phyloP scores from a whole-genome alignment of 805 yeast genomes.

The Maudiozyma saulgeensis region DNA sequence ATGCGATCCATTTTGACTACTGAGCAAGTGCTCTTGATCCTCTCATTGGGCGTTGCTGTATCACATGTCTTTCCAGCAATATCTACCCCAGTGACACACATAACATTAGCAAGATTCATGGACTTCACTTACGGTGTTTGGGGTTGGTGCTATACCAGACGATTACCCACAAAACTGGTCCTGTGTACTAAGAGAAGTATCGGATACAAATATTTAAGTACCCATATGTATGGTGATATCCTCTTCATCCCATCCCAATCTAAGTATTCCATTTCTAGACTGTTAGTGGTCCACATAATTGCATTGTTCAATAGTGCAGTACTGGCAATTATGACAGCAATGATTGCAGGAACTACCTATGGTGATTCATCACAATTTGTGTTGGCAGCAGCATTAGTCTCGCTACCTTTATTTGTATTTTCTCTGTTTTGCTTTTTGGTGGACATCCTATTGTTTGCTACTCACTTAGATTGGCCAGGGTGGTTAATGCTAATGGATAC shows the following conservation, averaged over 20 bases:
- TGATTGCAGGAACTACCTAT: slow-evolving; percentile 32
- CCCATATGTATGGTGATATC: slow-evolving; percentile 29
- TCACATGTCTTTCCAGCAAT: slow-evolving; percentile 52
- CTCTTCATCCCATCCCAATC: slow-evolving; percentile 51
- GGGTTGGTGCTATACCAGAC: slow-evolving; percentile 44
- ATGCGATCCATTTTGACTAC: not conserved
- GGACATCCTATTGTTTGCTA: slow-evolving; percentile 70
- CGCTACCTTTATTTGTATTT: slow-evolving; percentile 60
- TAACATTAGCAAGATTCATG: slow-evolving; percentile 42
- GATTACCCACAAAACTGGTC: not conserved
- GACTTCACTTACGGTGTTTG: slow-evolving; percentile 57
- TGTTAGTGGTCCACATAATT: slow-evolving; percentile 60
- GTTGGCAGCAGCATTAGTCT: slow-evolving; percentile 44
- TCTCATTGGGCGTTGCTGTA: slow-evolving; percentile 33
- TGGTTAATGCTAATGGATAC: slow-evolving; percentile 75
- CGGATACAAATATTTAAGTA: slow-evolving; percentile 15
- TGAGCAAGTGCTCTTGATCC: not conserved
- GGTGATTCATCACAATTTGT: slow-evolving; percentile 35
- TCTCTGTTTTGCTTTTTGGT: slow-evolving; percentile 68
- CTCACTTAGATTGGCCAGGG: slow-evolving; percentile 71
- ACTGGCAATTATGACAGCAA: slow-evolving; percentile 33
- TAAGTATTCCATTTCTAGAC: slow-evolving; percentile 46
- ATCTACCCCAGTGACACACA: slow-evolving; percentile 48
- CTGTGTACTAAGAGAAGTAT: slow-evolving; percentile 14
- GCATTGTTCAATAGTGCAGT: slow-evolving; percentile 47